Evolutionary conservation across 176 grass and related monocot species (phyloP), one percentile per base, ranked within the genome.

Genomic region (Aegilops speltoides): DNA sequence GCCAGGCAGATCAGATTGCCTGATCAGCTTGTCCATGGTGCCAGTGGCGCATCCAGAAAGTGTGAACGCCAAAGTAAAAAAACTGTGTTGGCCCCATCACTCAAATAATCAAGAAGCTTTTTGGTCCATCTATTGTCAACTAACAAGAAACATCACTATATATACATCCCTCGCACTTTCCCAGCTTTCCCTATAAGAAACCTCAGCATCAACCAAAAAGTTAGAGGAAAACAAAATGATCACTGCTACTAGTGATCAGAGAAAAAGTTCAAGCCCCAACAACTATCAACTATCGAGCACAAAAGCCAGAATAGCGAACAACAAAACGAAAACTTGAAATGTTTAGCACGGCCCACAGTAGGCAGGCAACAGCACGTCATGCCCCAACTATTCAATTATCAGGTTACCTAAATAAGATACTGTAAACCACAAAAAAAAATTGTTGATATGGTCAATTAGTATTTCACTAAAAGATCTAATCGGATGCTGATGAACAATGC

Each of bases 311-410:
- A 84, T 36, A 84, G 68, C 68, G 76, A 11, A 41, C 67, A 50
- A 75, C 68, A 76, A 61, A 66, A 26, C 1, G 0, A 57, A 67
- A 85, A 66, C 73, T 57, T 56, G 28, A 20, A 24, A 67, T 20
- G 65, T 66, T 79, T 73, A 73, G 64, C 40, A 83, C 77, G 20
- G 40, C 64, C 23, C 38, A 86, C 48, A 60, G 23, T 87, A 75
- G 69, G 57, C 28, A 8, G n/a, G 15, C 5, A 5, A 12, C 85
- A 68, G 84, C 61, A 81, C 69, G 78, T 84, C 86, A 71, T 81
- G 14, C n/a, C 85, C 48, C 28, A 54, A 59, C 75, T 22, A 38
- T 77, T 33, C 63, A 84, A 84, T 87, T 50, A 91, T 77, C 77
- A 25, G 37, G 38, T 67, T 61, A 70, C 17, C 46, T 73, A 48